Base-by-base conservation (phyloP, 2,329 filamentous ascomycete species). In the Torrubiellomyces zombiae region DNA sequence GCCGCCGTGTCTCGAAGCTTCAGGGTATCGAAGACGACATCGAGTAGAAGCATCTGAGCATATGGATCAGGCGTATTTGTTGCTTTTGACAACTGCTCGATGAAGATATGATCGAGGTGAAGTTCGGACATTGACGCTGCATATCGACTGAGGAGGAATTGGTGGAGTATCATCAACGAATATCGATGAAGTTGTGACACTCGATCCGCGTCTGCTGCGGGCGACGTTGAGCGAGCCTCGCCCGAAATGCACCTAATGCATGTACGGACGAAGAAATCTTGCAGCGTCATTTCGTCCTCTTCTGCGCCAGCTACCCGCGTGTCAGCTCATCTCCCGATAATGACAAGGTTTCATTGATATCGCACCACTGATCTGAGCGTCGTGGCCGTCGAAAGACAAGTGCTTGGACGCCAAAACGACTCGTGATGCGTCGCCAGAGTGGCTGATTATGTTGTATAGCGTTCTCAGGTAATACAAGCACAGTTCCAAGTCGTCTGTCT, bases 381-480 rank as follows among this genome's bases (percentile, higher is more conserved):
- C 35, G 4, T 31, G 33, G 1, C 34, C 42, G 12, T 30, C 26
- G 16, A 48, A 40, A 1, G 41, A 40, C 16, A 54, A 31, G 26
- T 53, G 40, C 26, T 74, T 75, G 5, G 70, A 70, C 2, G 77
- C 69, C 19, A 91, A 51, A 4, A 75, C 63, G 9, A 63, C 58
- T 76, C 80, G 85, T 7, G 75, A 71, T 25, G 65, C 63, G 22
- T 77, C 71, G 4, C 48, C 12, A 64, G 76, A 28, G 70, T 69
- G 73, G 14, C 66, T 60, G 10, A 93, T 53, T 14, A 91, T 63
- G 35, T 81, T 77, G 5, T 72, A 72, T 2, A 93, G 47, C 3
- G 77, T 76, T 25, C 69, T 68, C 12, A 94, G 52, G 39, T 86
- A 76, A 45, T 93, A 91, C 3, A 80, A 54, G 32, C 74, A 81